Base-by-base conservation (phyloP, 2,329 filamentous ascomycete genomes). In the Dactylellina haptotyla region DNA sequence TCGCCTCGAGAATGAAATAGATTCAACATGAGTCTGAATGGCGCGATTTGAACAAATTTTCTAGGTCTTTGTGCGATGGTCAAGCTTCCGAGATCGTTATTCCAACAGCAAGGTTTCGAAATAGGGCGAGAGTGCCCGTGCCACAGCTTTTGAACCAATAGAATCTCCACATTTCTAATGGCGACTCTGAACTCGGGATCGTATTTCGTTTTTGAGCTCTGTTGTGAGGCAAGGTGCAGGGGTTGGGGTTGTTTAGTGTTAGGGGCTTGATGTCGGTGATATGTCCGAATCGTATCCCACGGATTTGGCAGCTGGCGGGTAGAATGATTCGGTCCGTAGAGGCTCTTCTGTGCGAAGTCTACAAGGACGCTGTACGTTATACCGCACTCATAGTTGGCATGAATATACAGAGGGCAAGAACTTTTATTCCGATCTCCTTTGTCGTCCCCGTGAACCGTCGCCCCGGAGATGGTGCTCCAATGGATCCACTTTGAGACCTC, bases 31-130 rank as follows among this genome's bases (percentile, higher is more conserved):
- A 63, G 32, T 46, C 45, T 39, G 16, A 63, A 63, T 12, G 58
- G 58, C 6, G 46, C 58, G 4, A 63, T 63, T n/a, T 63, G 58
- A 9, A 63, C 58, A 43, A 63, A 63, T 23, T 26, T 18, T n/a
- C n/a, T 63, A 1, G 58, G 46, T 39, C 45, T 51, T 23, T 63
- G 58, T 16, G 45, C 5, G 18, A 53, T 12, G 2, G 34, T 51
- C 46, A 63, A 41, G 1, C 45, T 46, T 5, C 2, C 23, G 18
- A 41, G 30, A 8, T 23, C 3, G 16, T 63, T 48, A 14, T 53
- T 53, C 58, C 58, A 63, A 48, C 45, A 63, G 34, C 58, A 63
- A 23, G 45, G 46, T 5, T 12, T 23, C 14, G 37, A 46, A 20
- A 63, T 45, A 3, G 58, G 58, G 12, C 46, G 58, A 2, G 46